Evolutionary conservation across 2,329 filamentous ascomycete species (phyloP), one percentile per base, ranked within the genome.

Genomic region (Talaromyces sp.): DNA sequence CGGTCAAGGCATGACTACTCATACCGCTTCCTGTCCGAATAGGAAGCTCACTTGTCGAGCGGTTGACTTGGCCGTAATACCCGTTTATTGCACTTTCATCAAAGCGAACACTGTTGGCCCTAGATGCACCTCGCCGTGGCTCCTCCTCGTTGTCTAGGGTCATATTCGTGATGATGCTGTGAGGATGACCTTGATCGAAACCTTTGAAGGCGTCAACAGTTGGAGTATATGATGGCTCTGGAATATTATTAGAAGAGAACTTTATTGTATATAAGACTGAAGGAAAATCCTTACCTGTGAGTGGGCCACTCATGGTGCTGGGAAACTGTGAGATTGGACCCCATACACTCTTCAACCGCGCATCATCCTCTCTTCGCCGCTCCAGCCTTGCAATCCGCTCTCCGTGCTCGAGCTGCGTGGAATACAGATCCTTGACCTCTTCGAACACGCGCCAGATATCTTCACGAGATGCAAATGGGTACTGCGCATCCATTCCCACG

Each of bases 101-200:
- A 67, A 99, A 99, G 37, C 94, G 89, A 65, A 99, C 94, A 69
- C 94, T 97, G 71, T 97, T 97, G 50, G 94, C 93, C 65, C 94
- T 84, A 17, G 94, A 99, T 17, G 91, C 88, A 19, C 89, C 90
- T 56, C 94, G 90, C 62, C 93, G 84, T 37, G 91, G 85, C 58
- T 91, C 86, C 33, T 97, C 91, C 62, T 96, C 92, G 5, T 87
- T 83, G 63, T 96, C 93, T 6, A 97, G 80, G 60, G 92, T 89
- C 59, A 97, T 81, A 56, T 89, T 90, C 53, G 87, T 88, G 51
- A 96, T 82, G 60, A 94, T 80, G 66, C 87, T 89, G 68, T 88
- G 88, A 50, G 88, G 86, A 63, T 95, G 89, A 67, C 94, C 91
- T 67, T 81, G 79, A 68, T 97, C 91, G 65, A 96, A 91, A 67